Evolutionary conservation across 2,329 filamentous ascomycete genomes (phyloP).

Genomic region (Xylariaceae sp.): DNA sequence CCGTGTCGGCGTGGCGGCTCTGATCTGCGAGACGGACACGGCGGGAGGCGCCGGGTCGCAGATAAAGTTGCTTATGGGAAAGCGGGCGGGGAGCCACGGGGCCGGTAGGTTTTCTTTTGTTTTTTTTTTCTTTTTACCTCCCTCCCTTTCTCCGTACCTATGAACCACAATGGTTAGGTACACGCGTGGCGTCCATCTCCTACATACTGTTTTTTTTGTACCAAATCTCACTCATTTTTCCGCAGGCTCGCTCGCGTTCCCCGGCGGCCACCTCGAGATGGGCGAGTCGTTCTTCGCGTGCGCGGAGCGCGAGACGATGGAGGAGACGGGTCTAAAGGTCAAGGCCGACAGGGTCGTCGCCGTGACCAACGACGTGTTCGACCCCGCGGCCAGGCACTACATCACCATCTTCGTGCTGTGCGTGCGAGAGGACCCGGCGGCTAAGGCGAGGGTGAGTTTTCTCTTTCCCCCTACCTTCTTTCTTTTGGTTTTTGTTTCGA

Average conservation of each 20-base stretch:
- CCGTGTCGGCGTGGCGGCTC: slow-evolving; percentile 44
- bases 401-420: slow-evolving; percentile 65
- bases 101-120: slow-evolving; percentile 42
- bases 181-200: too few species aligned
- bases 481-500: too few species aligned
- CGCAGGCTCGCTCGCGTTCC: slow-evolving; percentile 58
- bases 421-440: slow-evolving; percentile 39
- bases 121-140: too few species aligned
- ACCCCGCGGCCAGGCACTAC: slow-evolving; percentile 60
- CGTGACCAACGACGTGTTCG: slow-evolving; percentile 64
- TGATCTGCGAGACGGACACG: slow-evolving; percentile 39
- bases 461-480: neutral
- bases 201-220: too few species aligned
- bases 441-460: slow-evolving; percentile 48
- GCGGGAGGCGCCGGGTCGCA: too few species aligned
- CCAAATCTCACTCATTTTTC: too few species aligned
- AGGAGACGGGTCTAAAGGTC: slow-evolving; percentile 64
- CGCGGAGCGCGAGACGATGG: slow-evolving; percentile 60
- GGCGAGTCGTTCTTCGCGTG: slow-evolving; percentile 58
- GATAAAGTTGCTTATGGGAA: slow-evolving; percentile 45
- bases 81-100: slow-evolving; percentile 45
- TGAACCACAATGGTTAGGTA: too few species aligned
- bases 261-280: slow-evolving; percentile 71
- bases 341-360: slow-evolving; percentile 47
- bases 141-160: too few species aligned